Base-by-base conservation (phyloP, 1,139 yeast species). In the Starmera stellimalicola region DNA sequence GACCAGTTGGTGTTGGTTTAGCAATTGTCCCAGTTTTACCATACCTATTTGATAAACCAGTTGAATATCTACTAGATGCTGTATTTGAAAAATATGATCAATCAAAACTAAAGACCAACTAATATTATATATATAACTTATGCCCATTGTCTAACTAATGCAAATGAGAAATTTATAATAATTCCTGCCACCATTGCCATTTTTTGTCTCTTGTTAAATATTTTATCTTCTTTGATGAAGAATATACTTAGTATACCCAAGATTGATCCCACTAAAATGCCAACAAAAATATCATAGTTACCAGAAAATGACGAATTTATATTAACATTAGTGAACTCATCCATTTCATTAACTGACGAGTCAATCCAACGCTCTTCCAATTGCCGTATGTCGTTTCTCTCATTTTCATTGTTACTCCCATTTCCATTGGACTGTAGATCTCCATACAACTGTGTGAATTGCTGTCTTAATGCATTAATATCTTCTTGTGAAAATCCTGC, bases 361-460 rank as follows among this genome's bases (percentile, higher is more conserved):
- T 87, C 94, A 39, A 87, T 82, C 95, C 95, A 87, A 38, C 87
- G 66, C 46, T 87, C 96, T 51, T 87, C 96, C 42, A 85, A 55
- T 41, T 77, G 80, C 33, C 85, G 54, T 6, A 73, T 54, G 25
- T 65, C 65, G 8, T 56, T 59, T 9, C 57, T 50, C 3, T 20
- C 23, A 20, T 22, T 22, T n/a, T 14, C 8, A 7, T 8, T 3
- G 12, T 14, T 22, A 22, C 25, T 22, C 6, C 25, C 25, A 22
- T 5, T 6, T n/a, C 25, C 25, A 26, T 50, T 48, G 35, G 62
- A 56, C 11, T 18, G 23, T 4, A 56, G 39, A 17, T 62, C 60
- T 2, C 81, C 82, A 52, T 84, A 80, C 3, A 85, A 65, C 43
- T 68, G 67, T 38, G 73, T 70, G 50, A 87, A 87, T 53, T 85